Conservation (phyloP, 2,329 filamentous ascomycete species). For the Fusarium mexicanum region DNA sequence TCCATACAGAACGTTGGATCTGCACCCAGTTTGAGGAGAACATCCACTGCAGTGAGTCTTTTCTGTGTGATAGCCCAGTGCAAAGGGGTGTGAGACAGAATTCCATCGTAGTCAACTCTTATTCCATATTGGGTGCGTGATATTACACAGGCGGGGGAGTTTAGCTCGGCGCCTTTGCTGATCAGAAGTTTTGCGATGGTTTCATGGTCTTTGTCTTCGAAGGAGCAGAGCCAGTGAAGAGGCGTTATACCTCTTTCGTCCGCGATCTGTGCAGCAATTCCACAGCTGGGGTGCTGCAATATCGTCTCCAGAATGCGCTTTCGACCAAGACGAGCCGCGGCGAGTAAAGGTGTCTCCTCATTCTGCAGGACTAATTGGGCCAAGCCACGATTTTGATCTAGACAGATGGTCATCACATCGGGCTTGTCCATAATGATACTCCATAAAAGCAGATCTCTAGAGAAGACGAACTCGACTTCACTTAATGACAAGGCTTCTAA, state of each 20-base stretch:
- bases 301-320: background rate
- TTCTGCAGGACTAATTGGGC: background rate
- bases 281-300: background rate
- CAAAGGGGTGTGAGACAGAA: background rate
- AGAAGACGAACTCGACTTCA: background rate
- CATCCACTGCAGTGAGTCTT: background rate
- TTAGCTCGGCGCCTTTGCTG: background rate
- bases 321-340: background rate
- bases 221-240: background rate
- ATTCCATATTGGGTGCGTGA: background rate
- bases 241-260: background rate
- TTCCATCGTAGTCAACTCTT: background rate
- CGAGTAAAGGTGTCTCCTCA: background rate
- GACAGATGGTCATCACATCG: background rate
- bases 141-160: background rate
- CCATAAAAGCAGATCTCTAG: background rate
- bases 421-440: background rate
- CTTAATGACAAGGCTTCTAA: background rate
- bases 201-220: background rate
- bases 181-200: background rate
- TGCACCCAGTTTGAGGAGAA: background rate
- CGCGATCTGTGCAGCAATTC: background rate
- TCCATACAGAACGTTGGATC: slow-evolving; percentile 1
- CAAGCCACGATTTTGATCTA: background rate
- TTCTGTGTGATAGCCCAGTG: background rate